Evolutionary conservation across 2,329 filamentous ascomycete species (phyloP), one percentile per base, ranked within the genome.

Genomic region (Ophiostoma sp.): DNA sequence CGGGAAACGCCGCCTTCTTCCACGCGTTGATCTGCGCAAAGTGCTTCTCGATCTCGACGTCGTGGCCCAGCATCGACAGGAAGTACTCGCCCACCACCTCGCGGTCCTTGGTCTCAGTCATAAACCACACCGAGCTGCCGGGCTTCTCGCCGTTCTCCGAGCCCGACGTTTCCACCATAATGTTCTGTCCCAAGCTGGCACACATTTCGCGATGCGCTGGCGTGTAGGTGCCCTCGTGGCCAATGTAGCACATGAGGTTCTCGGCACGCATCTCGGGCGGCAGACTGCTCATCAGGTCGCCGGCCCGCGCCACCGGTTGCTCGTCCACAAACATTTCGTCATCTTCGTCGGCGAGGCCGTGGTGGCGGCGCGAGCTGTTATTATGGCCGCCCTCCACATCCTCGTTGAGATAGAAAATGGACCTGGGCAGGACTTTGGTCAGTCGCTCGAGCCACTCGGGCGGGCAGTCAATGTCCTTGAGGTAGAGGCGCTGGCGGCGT

Each of bases 201-300:
- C 95, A 99, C 95, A 99, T 99, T 79, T 99, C 95, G 74, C 93
- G 88, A 80, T 99, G 95, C 0, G 94, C 89, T 11, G 95, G 94
- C 0, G 95, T 99, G 77, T 94, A 98, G 0, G 95, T 99, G 6
- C 95, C 95, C 81, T 99, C 95, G 76, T 98, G 94, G 0, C 95
- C 95, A 75, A 98, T 90, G 76, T 99, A 99, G 78, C 94, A 98
- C 95, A 97, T 97, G 75, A 99, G 84, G 73, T 99, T 99, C 77
- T 97, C 89, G 0, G 95, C 95, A 67, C 93, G 90, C 92, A 97
- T 97, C 60, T 90, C 87, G 62, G 85, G 81, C 0, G 93, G 93
- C 4, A 99, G 84, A 75, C 91, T 94, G 77, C 93, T 96, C 95
- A 99, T 99, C 44, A 99, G 81, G 77, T 99, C 95, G 7, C 94